Conservation (phyloP, 805 yeast genomes). For the Ogataea kodamae region DNA sequence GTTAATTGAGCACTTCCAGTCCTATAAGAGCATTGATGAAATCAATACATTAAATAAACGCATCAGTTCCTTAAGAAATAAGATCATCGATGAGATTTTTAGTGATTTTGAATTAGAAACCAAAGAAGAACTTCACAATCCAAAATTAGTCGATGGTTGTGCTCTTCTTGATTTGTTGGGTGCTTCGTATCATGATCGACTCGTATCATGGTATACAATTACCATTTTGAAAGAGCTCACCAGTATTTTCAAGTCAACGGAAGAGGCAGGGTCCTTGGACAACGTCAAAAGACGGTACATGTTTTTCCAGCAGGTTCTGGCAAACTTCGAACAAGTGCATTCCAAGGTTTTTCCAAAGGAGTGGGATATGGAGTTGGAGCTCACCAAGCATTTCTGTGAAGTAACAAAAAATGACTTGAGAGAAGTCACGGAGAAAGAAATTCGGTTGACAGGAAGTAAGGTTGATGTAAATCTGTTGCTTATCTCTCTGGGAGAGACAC, state of each 20-base stretch:
- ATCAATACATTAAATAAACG: conserved; percentile 62
- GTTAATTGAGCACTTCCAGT: conserved; percentile 66
- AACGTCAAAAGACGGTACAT: conserved; percentile 78
- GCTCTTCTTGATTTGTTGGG: conserved; percentile 65
- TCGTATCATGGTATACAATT: conserved; percentile 71
- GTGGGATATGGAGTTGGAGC: conserved; percentile 67
- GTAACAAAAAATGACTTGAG: conserved; percentile 66
- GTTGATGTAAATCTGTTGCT: conserved; percentile 64
- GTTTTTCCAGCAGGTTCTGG: conserved; percentile 70
- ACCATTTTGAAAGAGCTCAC: conserved; percentile 69
- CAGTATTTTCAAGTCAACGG: conserved; percentile 69
- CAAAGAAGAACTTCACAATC: conserved; percentile 34
- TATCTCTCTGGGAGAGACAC: conserved; percentile 65
- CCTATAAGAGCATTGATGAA: conserved; percentile 80
- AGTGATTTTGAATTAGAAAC: conserved; percentile 62
- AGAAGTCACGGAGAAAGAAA: conserved; percentile 43
- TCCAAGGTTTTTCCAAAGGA: conserved; percentile 55
- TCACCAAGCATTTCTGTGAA: conserved; percentile 62
- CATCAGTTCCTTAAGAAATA: conserved; percentile 56
- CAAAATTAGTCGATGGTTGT: conserved; percentile 60
- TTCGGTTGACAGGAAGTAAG: conserved; percentile 30
- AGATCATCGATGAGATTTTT: conserved; percentile 65
- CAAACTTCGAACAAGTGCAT: conserved; percentile 50
- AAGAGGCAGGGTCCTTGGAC: conserved; percentile 94
- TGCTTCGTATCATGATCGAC: conserved; percentile 49